Evolutionary conservation across 306 rosid species (phyloP), one percentile per base, ranked within the genome.

Genomic region (Spatholobus suberectus): DNA sequence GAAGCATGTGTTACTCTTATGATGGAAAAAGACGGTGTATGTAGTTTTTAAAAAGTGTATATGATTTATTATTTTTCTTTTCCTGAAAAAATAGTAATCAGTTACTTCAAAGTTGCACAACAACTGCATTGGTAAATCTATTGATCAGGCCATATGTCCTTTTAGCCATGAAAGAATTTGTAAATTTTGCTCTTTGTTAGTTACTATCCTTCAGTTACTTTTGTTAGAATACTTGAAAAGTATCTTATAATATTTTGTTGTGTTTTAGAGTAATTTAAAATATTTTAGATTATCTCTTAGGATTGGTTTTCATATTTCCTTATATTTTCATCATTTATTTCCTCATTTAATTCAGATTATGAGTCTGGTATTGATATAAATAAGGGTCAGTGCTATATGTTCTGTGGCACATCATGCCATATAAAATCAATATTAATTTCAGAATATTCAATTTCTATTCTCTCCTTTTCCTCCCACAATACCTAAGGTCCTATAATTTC

Each of bases 31-130:
- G 49, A 20, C 17, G 55, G 17, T 11, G 21, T 26, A 23, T 52
- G 76, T 54, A 52, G 57, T 32, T 52, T 35, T 35, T 49, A 13
- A 49, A 40, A 69, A 44, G 4, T 58, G 40, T 63, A 32, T 63
- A 12, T 63, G 27, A 58, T 41, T 38, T 29, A 6, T 49, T 49
- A 17, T 49, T 47, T 47, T 77, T 62, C 20, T 62, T 37, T 77
- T 65, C 23, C 44, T 62, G 21, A 29, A 27, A 21, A 62, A 24
- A 62, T 14, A 14, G 21, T 62, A 29, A 14, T 62, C 5, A 17
- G 40, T 78, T 23, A 51, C 82, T 79, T 35, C 38, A 21, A 65
- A 14, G 54, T 78, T 49, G 43, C 32, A 15, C 57, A 23, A 54
- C 11, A 5, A 52, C 14, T 23, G 29, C 17, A 15, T 26, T 72